Base-by-base conservation (phyloP, 371 early-diverging fungal genomes). In the Blakeslea trispora region DNA sequence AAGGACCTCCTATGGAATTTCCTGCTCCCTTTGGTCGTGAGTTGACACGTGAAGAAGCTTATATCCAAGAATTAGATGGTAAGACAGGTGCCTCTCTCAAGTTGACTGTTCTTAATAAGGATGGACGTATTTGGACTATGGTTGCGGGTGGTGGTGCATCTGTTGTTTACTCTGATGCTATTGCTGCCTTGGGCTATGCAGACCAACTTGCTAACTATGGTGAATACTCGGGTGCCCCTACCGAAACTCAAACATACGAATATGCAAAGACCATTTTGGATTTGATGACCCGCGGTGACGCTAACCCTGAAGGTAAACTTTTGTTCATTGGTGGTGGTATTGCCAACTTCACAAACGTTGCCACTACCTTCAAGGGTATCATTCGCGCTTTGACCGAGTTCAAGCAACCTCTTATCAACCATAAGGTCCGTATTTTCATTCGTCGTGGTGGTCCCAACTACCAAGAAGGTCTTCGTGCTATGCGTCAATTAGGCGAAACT, bases 131-230 rank as follows among this genome's bases (percentile, higher is more conserved):
- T 64, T 98, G 98, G 98, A 97, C 98, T 51, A 97, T 98, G 97
- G 97, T 98, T 55, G 98, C 98, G 45, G 98, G 98, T 77, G 98
- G 98, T 63, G 98, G 98, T 76, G 98, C 98, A 44, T 94, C 95
- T 15, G 98, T 98, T 43, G 97, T 95, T 21, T 93, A 91, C 75
- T 84, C 93, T 23, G 98, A 98, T 77, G 98, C 98, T 37, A 98
- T 98, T 68, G 96, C 97, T 35, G 95, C 94, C 35, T 84, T 92
- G 23, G 98, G 98, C 15, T 93, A 77, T 59, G 94, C 97, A 21
- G 57, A 87, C 65, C 96, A 98, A 72, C 85, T 98, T 35, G 98
- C 98, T 71, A 98, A 98, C 86, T 98, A 98, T 75, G 98, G 98
- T 66, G 98, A 98, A 79, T 98, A 98, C 84, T 96, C 96, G 39